Conservation (phyloP, 441 rosid species). For the Rhodomyrtus psidioides region DNA sequence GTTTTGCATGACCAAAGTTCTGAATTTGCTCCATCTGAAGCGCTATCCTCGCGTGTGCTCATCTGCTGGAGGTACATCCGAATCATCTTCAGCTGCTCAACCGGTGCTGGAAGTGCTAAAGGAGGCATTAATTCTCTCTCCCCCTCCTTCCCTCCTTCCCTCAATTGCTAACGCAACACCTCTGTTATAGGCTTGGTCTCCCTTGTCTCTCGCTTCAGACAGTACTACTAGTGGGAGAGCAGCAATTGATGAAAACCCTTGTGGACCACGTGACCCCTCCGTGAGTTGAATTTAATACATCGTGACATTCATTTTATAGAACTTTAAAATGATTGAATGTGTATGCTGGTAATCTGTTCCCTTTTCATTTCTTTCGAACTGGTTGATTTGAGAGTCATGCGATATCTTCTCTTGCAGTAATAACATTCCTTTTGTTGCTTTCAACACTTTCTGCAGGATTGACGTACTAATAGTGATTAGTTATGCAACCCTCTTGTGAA, state of each 20-base stretch:
- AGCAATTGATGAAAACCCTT: constrained; percentile 21
- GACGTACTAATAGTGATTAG: not conserved
- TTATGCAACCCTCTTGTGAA: not conserved
- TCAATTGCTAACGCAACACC: not conserved
- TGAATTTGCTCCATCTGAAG: constrained; percentile 15
- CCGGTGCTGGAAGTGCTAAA: constrained; percentile 28
- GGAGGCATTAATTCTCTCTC: constrained; percentile 33
- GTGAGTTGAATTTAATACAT: constrained; percentile 18
- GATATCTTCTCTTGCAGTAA: not conserved
- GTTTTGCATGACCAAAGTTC: not conserved
- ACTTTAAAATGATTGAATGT: not conserved
- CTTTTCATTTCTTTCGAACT: not conserved
- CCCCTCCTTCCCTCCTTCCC: not conserved
- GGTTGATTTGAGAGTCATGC: not conserved
- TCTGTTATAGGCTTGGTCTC: constrained; percentile 52
- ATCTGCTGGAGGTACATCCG: constrained; percentile 14
- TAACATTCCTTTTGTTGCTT: not conserved
- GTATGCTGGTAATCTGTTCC: not conserved
- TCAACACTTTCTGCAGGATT: not conserved
- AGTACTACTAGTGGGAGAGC: constrained; percentile 23
- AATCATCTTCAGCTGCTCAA: constrained; percentile 5
- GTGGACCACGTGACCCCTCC: constrained; percentile 22
- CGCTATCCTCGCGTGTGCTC: constrained; percentile 44
- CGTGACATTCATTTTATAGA: not conserved
- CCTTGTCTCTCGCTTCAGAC: constrained; percentile 44